These are phyloP conservation scores for Clonostachys rosea DNA, from an alignment of 2,329 filamentous ascomycete genomes.

Conservation along the genomic window DNA sequence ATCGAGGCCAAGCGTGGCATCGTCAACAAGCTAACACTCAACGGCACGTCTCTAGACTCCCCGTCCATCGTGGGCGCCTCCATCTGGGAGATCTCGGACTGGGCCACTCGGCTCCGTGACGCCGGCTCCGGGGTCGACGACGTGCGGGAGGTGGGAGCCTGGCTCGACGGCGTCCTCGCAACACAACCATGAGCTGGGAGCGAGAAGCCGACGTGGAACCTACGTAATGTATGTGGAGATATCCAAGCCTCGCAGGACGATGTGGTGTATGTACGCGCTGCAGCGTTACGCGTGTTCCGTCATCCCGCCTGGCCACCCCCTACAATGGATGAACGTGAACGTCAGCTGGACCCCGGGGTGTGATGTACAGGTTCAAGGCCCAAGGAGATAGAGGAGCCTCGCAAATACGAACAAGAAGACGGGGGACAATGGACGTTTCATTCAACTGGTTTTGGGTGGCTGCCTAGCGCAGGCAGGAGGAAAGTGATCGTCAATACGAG, in stretches of 20 bases:
- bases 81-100: conserved; percentile 1
- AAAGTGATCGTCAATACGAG: no score
- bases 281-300: no score
- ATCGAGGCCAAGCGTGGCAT: conserved; percentile 30
- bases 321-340: background rate
- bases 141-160: background rate
- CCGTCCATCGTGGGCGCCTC: background rate
- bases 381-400: background rate
- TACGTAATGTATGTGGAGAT: background rate
- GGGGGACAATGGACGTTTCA: no score
- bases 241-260: no score
- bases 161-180: conserved; percentile 3
- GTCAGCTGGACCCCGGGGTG: background rate
- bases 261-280: no score
- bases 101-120: background rate
- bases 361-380: background rate
- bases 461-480: no score
- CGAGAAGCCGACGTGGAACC: background rate
- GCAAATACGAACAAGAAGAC: no score
- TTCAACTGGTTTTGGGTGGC: no score
- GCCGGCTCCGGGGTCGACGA: conserved; percentile 1
- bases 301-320: no score
- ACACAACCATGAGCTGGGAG: background rate
- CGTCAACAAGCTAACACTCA: conserved; percentile 23
- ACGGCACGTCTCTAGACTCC: conserved; percentile 4